A percentile compares a stretch with the other conserved stretches of the same genome.
phyloP scores from a whole-genome alignment of 176 grass and related monocot species.

The Rhynchospora tenuis region DNA sequence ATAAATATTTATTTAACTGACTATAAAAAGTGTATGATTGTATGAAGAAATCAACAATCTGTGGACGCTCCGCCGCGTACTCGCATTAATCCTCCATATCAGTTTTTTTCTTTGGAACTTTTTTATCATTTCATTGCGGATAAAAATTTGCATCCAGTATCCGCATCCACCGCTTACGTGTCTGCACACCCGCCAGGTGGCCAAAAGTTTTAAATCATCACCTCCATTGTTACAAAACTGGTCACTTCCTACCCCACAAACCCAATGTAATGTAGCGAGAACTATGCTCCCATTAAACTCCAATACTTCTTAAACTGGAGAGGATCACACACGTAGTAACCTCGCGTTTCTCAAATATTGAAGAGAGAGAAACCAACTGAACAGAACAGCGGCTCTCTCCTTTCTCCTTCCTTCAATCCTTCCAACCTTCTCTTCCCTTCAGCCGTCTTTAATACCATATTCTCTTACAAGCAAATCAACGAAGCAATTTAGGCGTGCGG shows the following conservation, averaged over 20 bases:
- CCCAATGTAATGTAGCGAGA: neutral
- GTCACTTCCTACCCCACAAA: neutral
- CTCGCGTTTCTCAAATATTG: conserved; percentile 22
- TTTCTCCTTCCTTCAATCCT: neutral
- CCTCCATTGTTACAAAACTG: neutral
- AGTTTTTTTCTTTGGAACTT: neutral
- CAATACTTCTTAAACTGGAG: neutral
- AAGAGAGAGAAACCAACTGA: conserved; percentile 23
- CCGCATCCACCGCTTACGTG: conserved; percentile 20
- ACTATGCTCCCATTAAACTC: neutral
- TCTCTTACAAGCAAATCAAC: neutral
- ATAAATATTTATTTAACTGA: too few relatives aligned
- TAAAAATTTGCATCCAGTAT: neutral
- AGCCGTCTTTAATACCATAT: neutral
- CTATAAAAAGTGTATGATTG: too few relatives aligned
- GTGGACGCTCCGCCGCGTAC: neutral
- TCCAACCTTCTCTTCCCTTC: neutral
- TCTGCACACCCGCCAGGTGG: conserved; percentile 1
- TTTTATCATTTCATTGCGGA: neutral
- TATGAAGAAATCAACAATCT: neutral
- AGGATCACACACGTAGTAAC: neutral
- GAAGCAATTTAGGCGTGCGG: neutral
- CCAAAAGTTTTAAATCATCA: neutral
- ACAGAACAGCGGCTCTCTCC: conserved; percentile 3
- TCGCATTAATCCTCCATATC: neutral